These are phyloP conservation scores for Phlegmacium glaucopus DNA, from an alignment of 768 basidiomycete species.

Conservation along the genomic window DNA sequence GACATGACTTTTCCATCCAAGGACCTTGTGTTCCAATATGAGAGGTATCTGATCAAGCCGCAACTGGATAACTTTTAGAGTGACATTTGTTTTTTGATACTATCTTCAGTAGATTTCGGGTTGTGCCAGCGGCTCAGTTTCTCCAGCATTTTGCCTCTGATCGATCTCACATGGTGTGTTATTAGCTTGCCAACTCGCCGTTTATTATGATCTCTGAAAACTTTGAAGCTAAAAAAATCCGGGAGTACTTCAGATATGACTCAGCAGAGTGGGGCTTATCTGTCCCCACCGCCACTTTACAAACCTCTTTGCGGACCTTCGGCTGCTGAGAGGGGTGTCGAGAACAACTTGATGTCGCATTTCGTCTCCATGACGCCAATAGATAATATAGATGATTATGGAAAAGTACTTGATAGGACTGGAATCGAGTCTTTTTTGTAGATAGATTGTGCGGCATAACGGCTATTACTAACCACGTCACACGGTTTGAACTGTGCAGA, in stretches of 20 bases:
- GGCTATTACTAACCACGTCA: too few species aligned
- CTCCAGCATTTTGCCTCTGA: constrained; percentile 68
- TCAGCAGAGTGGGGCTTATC: neutral
- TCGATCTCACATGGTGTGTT: constrained; percentile 71
- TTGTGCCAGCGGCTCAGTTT: constrained; percentile 49
- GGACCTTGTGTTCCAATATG: constrained; percentile 33
- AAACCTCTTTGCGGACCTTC: constrained; percentile 8
- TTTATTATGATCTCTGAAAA: neutral
- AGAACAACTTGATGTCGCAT: constrained; percentile 13
- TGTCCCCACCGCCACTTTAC: constrained; percentile 13
- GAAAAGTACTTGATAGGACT: constrained; percentile 6
- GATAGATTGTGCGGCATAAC: too few species aligned
- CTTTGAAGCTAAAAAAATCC: neutral
- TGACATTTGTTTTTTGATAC: neutral
- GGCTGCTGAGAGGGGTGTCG: constrained; percentile 7
- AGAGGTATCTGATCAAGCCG: constrained; percentile 47
- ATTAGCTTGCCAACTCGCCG: neutral
- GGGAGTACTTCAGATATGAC: neutral
- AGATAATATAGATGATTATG: constrained; percentile 8
- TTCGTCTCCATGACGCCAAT: constrained; percentile 12
- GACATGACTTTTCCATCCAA: constrained; percentile 38
- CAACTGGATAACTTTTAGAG: too few species aligned
- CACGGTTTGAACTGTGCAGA: constrained; percentile 2
- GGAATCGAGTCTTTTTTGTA: too few species aligned
- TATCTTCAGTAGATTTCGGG: constrained; percentile 53